Evolutionary conservation across 768 basidiomycete species (phyloP).

Genomic region (Suillus variegatus): DNA sequence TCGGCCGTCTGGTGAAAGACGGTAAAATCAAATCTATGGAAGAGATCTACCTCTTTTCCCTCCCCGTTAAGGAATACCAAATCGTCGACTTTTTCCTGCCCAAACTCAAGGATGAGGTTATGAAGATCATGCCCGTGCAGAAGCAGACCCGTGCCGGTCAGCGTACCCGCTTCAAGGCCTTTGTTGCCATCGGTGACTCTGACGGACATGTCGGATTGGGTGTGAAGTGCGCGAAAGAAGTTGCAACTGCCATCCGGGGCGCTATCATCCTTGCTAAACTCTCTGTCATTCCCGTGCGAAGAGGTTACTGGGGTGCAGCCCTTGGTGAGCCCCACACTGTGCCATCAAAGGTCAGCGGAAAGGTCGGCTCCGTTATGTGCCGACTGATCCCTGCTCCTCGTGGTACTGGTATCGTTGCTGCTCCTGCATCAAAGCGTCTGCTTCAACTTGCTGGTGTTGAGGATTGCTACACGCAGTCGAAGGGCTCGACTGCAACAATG

Average conservation of each 20-base stretch:
- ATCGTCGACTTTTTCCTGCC: conserved; percentile 99
- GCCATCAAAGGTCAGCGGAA: conserved; percentile 97
- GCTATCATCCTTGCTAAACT: conserved; percentile 99
- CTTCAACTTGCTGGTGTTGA: conserved; percentile 97
- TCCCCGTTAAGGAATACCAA: conserved; percentile 99
- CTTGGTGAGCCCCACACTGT: conserved; percentile 99
- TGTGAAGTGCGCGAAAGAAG: conserved; percentile 99
- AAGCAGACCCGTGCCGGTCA: conserved; percentile 99
- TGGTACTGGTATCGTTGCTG: conserved; percentile 99
- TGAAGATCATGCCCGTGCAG: conserved; percentile 99
- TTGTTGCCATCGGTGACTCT: conserved; percentile 98
- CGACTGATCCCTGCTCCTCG: conserved; percentile 97
- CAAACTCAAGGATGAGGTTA: conserved; percentile 99
- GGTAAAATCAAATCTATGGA: conserved; percentile 99
- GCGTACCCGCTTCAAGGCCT: conserved; percentile 99
- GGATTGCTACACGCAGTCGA: conserved; percentile 97
- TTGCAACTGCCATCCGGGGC: conserved; percentile 98
- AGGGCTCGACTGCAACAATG: conserved; percentile 98
- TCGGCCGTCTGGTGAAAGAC: conserved; percentile 98
- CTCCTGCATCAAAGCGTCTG: conserved; percentile 95
- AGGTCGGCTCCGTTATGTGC: conserved; percentile 99
- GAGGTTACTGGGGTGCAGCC: conserved; percentile 99
- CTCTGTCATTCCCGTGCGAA: conserved; percentile 94
- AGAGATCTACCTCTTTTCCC: conserved; percentile 99
- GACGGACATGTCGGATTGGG: conserved; percentile 99